Base-by-base conservation (phyloP, 129 eudicot genomes). In the Arctium minus region DNA sequence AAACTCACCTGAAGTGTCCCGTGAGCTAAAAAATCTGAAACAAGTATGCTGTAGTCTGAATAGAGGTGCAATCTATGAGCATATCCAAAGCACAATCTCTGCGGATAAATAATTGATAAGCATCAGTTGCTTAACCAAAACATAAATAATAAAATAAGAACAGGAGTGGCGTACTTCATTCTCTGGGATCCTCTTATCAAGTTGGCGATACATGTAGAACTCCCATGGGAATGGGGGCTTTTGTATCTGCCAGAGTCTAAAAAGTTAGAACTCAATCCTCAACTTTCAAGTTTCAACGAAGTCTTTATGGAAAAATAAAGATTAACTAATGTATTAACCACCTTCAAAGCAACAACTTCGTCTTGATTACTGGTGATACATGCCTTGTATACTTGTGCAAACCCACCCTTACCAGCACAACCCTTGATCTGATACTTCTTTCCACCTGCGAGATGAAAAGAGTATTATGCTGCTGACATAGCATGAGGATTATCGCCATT, bases 221-320 rank as follows among this genome's bases (percentile, higher is more conserved):
- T 93, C 99, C 99, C 97, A 96, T 69, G 97, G 95, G 85, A 96
- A 96, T 17, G 99, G 91, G 2, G 99, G 99, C 88, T 91, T 91
- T 89, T 96, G 99, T 81, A 96, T 88, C 99, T 96, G 92, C 48
- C 22, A 87, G n/a, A 46, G 79, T 67, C n/a, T 31, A 15, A 65
- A 80, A 80, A 12, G 81, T 79, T 53, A 81, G 2, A 83, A 73
- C 53, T 65, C 60, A 53, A 4, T 62, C 75, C 68, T 31, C 53
- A 80, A 73, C 10, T 2, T 46, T 46, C 56, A 2, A 46, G 56
- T 46, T 50, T 17, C 60, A 69, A 46, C 29, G 76, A 60, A 53
- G 11, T 50, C 50, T 53, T 73, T 62, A 38, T 37, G 36, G 31
- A 13, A 50, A 22, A 60, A 48, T 36, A 75, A 0, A 75, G 70